Conservation (phyloP, 257 asterid genomes). For the Leonotis leonurus region DNA sequence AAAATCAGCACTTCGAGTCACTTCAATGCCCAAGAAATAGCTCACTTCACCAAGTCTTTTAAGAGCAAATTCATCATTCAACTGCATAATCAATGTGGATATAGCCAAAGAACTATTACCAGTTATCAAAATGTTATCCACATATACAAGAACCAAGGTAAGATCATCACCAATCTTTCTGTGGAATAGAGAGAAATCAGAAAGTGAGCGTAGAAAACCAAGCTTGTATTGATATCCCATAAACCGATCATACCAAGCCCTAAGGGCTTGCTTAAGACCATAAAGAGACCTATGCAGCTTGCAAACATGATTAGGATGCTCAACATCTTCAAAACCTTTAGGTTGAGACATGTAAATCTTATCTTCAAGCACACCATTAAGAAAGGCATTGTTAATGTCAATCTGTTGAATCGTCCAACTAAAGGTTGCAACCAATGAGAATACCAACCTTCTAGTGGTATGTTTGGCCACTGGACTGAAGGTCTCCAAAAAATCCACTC, state of each 20-base stretch:
- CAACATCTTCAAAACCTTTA: neutral
- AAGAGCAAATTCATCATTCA: too few relatives aligned
- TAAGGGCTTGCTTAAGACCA: neutral
- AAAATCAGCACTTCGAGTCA: neutral
- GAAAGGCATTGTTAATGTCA: too few relatives aligned
- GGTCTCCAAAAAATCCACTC: neutral
- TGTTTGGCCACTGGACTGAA: neutral
- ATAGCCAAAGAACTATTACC: neutral
- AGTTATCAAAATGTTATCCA: neutral
- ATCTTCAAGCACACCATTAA: neutral
- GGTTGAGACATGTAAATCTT: neutral
- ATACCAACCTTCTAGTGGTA: neutral
- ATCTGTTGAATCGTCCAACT: neutral
- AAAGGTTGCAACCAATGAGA: neutral
- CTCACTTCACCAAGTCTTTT: neutral
- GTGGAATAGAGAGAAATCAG: neutral
- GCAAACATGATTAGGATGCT: neutral
- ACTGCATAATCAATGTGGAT: too few relatives aligned
- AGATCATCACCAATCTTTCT: too few relatives aligned
- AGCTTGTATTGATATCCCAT: fast-evolving
- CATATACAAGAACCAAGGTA: neutral
- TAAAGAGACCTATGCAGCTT: neutral
- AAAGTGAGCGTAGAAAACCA: neutral
- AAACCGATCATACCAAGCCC: neutral
- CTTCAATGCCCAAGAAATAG: neutral